Conservation (phyloP, 495 filamentous ascomycete species). For the Penicillium subrubescens region DNA sequence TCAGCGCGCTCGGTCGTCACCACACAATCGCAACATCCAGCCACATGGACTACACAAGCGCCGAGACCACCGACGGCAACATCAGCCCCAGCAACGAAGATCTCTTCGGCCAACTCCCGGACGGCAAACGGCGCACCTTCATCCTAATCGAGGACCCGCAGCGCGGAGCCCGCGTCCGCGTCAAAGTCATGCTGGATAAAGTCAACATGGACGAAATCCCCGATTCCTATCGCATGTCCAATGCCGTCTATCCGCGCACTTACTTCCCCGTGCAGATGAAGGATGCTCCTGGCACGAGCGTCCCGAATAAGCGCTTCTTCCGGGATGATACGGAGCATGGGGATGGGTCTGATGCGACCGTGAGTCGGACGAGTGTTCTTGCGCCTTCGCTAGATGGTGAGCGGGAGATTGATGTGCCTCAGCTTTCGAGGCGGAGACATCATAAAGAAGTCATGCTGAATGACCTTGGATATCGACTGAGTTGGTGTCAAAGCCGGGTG, state of each 20-base stretch:
- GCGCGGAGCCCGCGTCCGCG: slow-evolving; percentile 74
- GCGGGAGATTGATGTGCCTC: slow-evolving; percentile 70
- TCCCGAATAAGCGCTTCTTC: slow-evolving; percentile 67
- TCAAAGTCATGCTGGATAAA: slow-evolving; percentile 82
- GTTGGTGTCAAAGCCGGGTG: slow-evolving; percentile 88
- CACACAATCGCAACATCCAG: slow-evolving; percentile 40
- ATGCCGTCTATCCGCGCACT: slow-evolving; percentile 85
- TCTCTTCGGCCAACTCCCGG: slow-evolving; percentile 83
- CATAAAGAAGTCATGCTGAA: slow-evolving; percentile 84
- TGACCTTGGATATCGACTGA: slow-evolving; percentile 91
- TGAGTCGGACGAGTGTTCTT: slow-evolving; percentile 61
- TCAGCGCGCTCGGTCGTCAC: slow-evolving; percentile 56
- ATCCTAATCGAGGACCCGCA: slow-evolving; percentile 90
- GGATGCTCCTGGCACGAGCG: slow-evolving; percentile 64
- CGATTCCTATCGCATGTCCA: slow-evolving; percentile 85
- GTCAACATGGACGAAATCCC: slow-evolving; percentile 93
- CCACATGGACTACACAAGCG: slow-evolving; percentile 32
- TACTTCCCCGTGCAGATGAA: slow-evolving; percentile 90
- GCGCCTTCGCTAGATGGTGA: slow-evolving; percentile 79
- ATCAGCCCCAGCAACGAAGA: slow-evolving; percentile 54
- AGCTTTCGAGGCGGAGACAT: slow-evolving; percentile 63
- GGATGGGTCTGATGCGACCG: slow-evolving; percentile 53
- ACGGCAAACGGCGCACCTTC: slow-evolving; percentile 89
- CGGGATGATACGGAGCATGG: slow-evolving; percentile 57
- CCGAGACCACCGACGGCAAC: slow-evolving; percentile 44